Evolutionary conservation across 208 protist species (phyloP).

Genomic region (Entamoeba histolytica): DNA sequence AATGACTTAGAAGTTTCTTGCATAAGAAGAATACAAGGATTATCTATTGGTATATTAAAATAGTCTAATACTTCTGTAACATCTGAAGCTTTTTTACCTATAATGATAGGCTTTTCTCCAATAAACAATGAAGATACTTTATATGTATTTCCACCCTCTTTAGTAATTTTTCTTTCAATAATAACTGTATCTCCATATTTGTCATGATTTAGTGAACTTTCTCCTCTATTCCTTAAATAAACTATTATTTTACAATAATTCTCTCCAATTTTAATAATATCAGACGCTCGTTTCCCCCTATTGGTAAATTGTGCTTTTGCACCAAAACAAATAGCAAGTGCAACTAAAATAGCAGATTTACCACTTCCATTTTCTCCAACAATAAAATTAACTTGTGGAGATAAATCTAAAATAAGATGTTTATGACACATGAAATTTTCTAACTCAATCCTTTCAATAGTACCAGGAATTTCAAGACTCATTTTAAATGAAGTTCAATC

Average conservation of each 20-base stretch:
- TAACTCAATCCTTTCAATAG: background rate
- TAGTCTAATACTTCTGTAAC: background rate
- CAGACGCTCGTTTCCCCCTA: background rate
- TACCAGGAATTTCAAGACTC: background rate
- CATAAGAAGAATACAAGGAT: background rate
- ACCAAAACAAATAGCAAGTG: conserved; percentile 5
- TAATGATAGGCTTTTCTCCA: background rate
- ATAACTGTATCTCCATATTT: conserved; percentile 1
- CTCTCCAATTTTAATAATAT: background rate
- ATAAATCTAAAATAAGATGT: background rate
- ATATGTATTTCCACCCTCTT: background rate
- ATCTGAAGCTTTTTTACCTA: background rate
- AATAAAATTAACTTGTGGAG: conserved; percentile 7
- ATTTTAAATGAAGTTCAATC: background rate
- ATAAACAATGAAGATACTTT: background rate
- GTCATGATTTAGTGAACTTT: background rate
- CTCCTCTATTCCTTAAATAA: background rate
- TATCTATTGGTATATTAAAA: background rate
- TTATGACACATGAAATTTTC: conserved; percentile 20
- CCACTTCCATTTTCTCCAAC: conserved; percentile 7
- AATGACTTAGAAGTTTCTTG: background rate
- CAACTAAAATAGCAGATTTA: conserved; percentile 8
- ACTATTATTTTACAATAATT: background rate
- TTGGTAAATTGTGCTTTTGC: background rate
- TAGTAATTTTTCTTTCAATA: background rate